A percentile compares a stretch with the other conserved stretches of the same genome.
These are phyloP conservation scores for Corylus heterophylla DNA, from an alignment of 306 rosid species.

Conservation along the genomic window DNA sequence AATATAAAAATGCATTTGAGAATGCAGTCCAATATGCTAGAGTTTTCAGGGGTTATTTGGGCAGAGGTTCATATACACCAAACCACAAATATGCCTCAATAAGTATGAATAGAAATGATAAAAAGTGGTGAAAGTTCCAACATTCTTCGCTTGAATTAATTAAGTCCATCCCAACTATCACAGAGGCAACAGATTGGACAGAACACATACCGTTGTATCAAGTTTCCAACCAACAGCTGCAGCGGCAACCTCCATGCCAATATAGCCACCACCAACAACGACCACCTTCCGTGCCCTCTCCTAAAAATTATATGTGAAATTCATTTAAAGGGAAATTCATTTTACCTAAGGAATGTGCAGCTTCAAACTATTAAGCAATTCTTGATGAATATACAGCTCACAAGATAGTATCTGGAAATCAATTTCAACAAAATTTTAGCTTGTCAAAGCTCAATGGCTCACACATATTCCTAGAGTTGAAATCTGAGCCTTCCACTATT, in stretches of 20 bases:
- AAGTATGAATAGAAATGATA: background rate
- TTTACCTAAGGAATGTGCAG: background rate
- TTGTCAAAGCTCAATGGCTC: background rate
- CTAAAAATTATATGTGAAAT: slow-evolving; percentile 36
- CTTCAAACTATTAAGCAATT: background rate
- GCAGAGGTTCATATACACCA: background rate
- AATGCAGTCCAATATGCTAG: background rate
- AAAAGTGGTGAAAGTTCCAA: slow-evolving; percentile 4
- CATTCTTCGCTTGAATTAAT: background rate
- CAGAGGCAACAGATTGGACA: slow-evolving; percentile 15
- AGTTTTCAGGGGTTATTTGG: background rate
- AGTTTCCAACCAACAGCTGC: slow-evolving; percentile 93
- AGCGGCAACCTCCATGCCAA: slow-evolving; percentile 98
- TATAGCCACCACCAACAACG: slow-evolving; percentile 95
- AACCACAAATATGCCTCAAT: background rate
- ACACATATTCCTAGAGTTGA: background rate
- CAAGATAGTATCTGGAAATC: background rate
- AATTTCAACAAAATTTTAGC: background rate
- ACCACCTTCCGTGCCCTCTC: slow-evolving; percentile 75
- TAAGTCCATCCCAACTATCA: background rate
- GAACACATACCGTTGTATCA: slow-evolving; percentile 77
- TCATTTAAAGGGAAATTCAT: slow-evolving; percentile 17
- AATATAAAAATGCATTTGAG: background rate
- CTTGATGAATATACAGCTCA: background rate
- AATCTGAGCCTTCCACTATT: background rate